Evolutionary conservation across 495 filamentous ascomycete species (phyloP), one percentile per base, ranked within the genome.

Genomic region (Penicillium atrosanguineum): DNA sequence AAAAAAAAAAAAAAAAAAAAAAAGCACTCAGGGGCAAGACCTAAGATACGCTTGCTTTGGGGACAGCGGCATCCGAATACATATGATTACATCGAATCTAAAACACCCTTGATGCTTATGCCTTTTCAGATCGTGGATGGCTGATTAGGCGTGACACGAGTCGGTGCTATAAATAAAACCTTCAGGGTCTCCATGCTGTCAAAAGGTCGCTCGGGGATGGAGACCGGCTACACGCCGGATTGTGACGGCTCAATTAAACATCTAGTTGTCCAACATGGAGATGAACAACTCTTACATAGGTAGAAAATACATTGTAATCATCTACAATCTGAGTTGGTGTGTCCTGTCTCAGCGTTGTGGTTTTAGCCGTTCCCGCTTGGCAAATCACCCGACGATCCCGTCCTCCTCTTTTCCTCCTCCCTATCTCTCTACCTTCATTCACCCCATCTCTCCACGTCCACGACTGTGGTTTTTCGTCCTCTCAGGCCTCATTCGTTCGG

Each of bases 91-190:
- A 34, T 34, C 3, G 11, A 34, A 34, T 34, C 31, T 34, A 2
- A 34, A 23, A 23, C 23, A 5, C 23, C 23, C 9, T 14, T 2
- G 31, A 14, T 14, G 11, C 31, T 34, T 5, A 19, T 25, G 4
- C 23, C 15, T 37, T 48, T 34, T 20, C 64, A 72, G 45, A 73
- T 37, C 56, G 36, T 78, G 0, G 74, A 61, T 6, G 77, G 75
- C 6, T 56, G 53, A 12, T 75, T 70, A 1, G 72, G 68, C 14
- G 59, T 46, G 3, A 74, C 11, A 34, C 31, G 31, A 34, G 31
- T 44, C 38, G 7, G 36, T 57, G 46, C 26, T 19, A 53, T 40
- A 21, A 34, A 23, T 53, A 41, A 51, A n/a, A 21, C 20, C 11
- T 9, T 41, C 15, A 37, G 40, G 6, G 3, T 14, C 14, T 48